These are phyloP conservation scores for Lolium perenne DNA, from an alignment of 176 grass and related monocot species.

Conservation along the genomic window DNA sequence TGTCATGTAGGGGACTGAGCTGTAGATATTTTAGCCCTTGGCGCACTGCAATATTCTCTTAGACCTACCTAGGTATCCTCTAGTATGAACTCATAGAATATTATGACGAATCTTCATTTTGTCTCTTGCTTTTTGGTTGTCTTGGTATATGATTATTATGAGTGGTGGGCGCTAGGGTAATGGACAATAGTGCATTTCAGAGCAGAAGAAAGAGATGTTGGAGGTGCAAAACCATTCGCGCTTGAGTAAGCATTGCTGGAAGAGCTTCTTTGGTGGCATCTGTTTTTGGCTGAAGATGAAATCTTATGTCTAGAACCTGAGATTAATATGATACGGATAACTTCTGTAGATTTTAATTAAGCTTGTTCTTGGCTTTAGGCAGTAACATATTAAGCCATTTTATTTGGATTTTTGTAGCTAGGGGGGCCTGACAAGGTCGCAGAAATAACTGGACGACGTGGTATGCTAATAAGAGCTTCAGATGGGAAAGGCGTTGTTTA, in stretches of 20 bases:
- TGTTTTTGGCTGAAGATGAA: constrained; percentile 33
- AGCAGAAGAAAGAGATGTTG: constrained; percentile 21
- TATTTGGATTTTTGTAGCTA: constrained; percentile 62
- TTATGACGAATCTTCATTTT: background rate
- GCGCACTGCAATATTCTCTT: background rate
- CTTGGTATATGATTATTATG: constrained; percentile 24
- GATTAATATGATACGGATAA: background rate
- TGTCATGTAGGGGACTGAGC: background rate
- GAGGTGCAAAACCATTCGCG: constrained; percentile 28
- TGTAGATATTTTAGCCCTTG: constrained; percentile 15
- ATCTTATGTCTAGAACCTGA: constrained; percentile 24
- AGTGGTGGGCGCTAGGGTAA: constrained; percentile 1
- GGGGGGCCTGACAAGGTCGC: constrained; percentile 95
- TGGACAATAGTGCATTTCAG: constrained; percentile 29
- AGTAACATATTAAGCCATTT: constrained; percentile 39
- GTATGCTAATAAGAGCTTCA: constrained; percentile 89
- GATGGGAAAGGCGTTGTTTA: constrained; percentile 93
- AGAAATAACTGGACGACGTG: constrained; percentile 94
- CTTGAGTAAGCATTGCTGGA: constrained; percentile 24
- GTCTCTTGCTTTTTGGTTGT: constrained; percentile 26
- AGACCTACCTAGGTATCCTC: background rate
- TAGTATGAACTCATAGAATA: constrained; percentile 1
- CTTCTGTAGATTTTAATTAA: constrained; percentile 37
- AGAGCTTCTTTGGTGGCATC: constrained; percentile 17
- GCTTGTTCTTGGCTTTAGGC: constrained; percentile 30